Conservation (phyloP, 306 rosid genomes). For the Cucurbita pepo region DNA sequence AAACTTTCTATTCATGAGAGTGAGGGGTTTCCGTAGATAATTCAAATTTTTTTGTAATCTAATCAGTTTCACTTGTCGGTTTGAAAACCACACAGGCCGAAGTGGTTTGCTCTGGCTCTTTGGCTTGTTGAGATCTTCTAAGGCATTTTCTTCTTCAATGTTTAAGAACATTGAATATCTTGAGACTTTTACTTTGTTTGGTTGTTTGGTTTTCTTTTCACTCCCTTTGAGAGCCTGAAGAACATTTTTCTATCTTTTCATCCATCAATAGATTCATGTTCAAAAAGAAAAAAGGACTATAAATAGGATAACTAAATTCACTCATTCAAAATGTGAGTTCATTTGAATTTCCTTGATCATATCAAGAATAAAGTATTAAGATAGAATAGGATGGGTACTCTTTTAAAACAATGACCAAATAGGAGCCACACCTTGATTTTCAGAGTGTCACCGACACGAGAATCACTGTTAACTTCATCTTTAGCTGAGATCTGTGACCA, state of each 20-base stretch:
- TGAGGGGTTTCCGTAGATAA: too few relatives aligned
- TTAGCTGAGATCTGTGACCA: conserved; percentile 30
- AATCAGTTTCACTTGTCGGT: too few relatives aligned
- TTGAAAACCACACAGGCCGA: too few relatives aligned
- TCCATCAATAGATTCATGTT: neutral
- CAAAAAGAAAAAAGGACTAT: neutral
- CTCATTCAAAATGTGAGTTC: neutral
- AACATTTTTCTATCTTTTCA: neutral
- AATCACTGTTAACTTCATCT: conserved; percentile 29
- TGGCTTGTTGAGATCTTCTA: neutral
- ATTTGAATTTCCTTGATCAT: neutral
- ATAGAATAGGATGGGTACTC: neutral
- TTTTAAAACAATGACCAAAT: neutral
- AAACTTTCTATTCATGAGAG: too few relatives aligned
- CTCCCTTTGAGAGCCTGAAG: neutral
- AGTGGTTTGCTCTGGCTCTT: neutral
- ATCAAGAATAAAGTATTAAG: neutral
- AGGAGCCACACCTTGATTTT: conserved; percentile 36
- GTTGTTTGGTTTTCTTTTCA: neutral
- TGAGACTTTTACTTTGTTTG: neutral
- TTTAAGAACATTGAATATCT: too few relatives aligned
- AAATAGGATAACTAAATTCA: neutral
- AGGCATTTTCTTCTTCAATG: neutral
- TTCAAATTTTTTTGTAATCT: too few relatives aligned
- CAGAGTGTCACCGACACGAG: conserved; percentile 27